These are phyloP conservation scores for Picochlorum sp. DNA, from an alignment of 139 green algal species.

Conservation along the genomic window DNA sequence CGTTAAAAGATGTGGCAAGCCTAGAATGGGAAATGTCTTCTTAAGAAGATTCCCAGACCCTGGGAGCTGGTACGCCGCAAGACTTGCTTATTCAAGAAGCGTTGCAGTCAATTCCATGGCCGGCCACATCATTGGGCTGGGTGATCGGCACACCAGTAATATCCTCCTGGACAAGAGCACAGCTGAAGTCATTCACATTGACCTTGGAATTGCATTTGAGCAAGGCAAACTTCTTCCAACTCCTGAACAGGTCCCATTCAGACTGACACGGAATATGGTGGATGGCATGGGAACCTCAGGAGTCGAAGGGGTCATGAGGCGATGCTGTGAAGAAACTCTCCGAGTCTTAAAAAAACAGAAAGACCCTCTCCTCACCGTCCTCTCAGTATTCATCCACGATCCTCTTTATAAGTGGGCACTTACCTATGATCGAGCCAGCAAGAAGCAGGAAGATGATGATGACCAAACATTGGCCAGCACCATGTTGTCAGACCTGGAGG, in stretches of 20 bases:
- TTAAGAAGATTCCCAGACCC: conserved; percentile 76
- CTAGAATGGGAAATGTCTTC: conserved; percentile 91
- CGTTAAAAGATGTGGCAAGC: conserved; percentile 30
- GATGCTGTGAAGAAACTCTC: conserved; percentile 82
- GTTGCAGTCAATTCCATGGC: conserved; percentile 71
- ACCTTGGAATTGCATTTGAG: conserved; percentile 97
- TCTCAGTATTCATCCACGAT: conserved; percentile 85
- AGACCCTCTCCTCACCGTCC: conserved; percentile 60
- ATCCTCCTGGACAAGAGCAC: conserved; percentile 78
- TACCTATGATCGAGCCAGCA: conserved; percentile 39
- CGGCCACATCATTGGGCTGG: conserved; percentile 89
- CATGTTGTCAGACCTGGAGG: conserved; percentile 6
- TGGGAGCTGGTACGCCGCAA: conserved; percentile 55
- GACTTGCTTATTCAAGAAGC: conserved; percentile 70
- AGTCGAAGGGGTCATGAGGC: conserved; percentile 80
- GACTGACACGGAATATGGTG: conserved; percentile 86
- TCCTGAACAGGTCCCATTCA: conserved; percentile 90
- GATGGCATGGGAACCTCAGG: conserved; percentile 87
- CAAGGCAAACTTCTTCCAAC: conserved; percentile 79
- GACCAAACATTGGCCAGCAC: neutral
- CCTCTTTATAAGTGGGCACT: conserved; percentile 81
- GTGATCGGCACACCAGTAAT: conserved; percentile 85
- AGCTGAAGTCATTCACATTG: conserved; percentile 94
- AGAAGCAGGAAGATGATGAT: conserved; percentile 31
- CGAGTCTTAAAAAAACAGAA: conserved; percentile 51